Conservation (phyloP, 352 stramenopile genomes). For the Globisporangium emineosum region DNA sequence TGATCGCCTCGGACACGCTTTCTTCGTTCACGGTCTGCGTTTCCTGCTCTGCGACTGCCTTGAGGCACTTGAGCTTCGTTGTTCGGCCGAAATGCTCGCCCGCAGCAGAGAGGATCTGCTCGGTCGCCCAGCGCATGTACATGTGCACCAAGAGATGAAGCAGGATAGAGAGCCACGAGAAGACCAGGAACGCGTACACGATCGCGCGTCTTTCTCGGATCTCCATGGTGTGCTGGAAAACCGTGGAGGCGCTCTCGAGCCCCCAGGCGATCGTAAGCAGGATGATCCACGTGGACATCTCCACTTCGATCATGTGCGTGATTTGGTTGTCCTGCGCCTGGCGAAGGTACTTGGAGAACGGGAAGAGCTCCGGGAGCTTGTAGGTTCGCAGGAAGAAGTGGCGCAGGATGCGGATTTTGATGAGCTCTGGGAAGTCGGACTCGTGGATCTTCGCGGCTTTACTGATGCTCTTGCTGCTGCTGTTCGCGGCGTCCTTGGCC, state of each 20-base stretch:
- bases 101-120: slow-evolving; percentile 27
- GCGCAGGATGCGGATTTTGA: slow-evolving; percentile 38
- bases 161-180: slow-evolving; percentile 33
- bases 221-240: slow-evolving; percentile 15
- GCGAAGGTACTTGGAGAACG: slow-evolving; percentile 75
- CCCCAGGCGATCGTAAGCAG: slow-evolving; percentile 44
- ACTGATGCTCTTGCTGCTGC: neutral
- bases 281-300: slow-evolving; percentile 64
- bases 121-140: slow-evolving; percentile 36
- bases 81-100: slow-evolving; percentile 18
- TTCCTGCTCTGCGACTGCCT: slow-evolving; percentile 21
- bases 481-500: neutral
- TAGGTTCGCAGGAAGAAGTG: slow-evolving; percentile 45
- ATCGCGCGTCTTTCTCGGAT: slow-evolving; percentile 29
- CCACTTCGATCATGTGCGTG: slow-evolving; percentile 75
- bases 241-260: slow-evolving; percentile 22
- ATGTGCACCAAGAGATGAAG: slow-evolving; percentile 33
- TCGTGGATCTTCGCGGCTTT: neutral
- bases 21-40: slow-evolving; percentile 16
- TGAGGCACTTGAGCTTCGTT: slow-evolving; percentile 20
- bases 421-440: slow-evolving; percentile 19
- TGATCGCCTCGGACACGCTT: slow-evolving; percentile 24
- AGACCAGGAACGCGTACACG: slow-evolving; percentile 33
- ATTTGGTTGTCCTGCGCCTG: slow-evolving; percentile 77
- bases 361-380: slow-evolving; percentile 47